A percentile compares a stretch with the other conserved stretches of the same genome.
phyloP scores from a whole-genome alignment of 768 basidiomycete genomes.

The Calocera cornea region DNA sequence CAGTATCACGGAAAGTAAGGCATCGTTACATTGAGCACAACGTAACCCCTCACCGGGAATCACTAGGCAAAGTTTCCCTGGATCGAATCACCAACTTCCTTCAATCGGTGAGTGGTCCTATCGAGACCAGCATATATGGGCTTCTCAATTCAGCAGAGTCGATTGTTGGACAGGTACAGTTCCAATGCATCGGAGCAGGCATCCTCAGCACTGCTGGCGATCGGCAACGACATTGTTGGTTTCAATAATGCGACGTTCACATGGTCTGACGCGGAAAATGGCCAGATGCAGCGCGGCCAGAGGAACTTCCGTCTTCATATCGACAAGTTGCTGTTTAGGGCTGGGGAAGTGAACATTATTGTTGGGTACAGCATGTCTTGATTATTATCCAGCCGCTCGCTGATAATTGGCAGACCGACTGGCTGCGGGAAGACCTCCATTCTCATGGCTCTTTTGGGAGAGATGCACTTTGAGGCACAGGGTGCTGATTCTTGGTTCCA shows the following conservation, averaged over 20 bases:
- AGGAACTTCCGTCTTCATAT: slow-evolving; percentile 27
- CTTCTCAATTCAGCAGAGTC: too few species aligned
- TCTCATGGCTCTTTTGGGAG: slow-evolving; percentile 25
- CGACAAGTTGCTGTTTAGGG: slow-evolving; percentile 22
- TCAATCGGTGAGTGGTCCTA: not conserved
- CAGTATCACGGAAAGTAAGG: slow-evolving; percentile 15
- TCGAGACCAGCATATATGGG: not conserved
- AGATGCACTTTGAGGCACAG: slow-evolving; percentile 23
- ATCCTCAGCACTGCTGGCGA: slow-evolving; percentile 7
- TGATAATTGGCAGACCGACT: not conserved
- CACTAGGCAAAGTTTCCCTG: slow-evolving; percentile 46
- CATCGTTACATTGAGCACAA: not conserved
- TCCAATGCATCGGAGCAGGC: slow-evolving; percentile 10
- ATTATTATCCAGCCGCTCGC: slow-evolving; percentile 19
- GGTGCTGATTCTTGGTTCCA: slow-evolving; percentile 20
- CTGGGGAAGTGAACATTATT: slow-evolving; percentile 26
- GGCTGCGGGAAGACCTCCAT: slow-evolving; percentile 6
- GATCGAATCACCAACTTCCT: slow-evolving; percentile 43
- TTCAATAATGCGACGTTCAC: slow-evolving; percentile 31
- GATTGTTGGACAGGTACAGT: slow-evolving; percentile 23
- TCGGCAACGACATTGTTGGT: slow-evolving; percentile 11
- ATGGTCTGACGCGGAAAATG: slow-evolving; percentile 40
- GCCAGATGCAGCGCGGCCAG: slow-evolving; percentile 37
- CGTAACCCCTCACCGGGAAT: too few species aligned
- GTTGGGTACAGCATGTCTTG: slow-evolving; percentile 17